These are phyloP conservation scores for Cytospora mali DNA, from an alignment of 2,329 filamentous ascomycete genomes.

Conservation along the genomic window DNA sequence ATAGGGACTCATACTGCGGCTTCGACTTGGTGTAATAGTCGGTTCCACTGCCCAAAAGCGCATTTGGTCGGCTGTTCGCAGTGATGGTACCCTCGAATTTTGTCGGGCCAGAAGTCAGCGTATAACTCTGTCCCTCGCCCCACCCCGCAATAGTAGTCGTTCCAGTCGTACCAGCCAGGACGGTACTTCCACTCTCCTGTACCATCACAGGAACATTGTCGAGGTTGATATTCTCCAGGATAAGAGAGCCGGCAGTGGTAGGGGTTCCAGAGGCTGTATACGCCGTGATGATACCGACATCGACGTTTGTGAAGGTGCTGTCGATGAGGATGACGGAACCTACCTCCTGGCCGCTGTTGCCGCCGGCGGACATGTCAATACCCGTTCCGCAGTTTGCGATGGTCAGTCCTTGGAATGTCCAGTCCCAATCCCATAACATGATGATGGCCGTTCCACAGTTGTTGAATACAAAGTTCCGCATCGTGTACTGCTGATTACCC, in stretches of 20 bases:
- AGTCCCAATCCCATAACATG: constrained; percentile 72
- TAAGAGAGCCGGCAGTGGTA: constrained; percentile 56
- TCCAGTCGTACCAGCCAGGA: constrained; percentile 59
- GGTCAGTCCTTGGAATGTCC: constrained; percentile 64
- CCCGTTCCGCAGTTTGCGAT: constrained; percentile 63
- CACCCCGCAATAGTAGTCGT: constrained; percentile 59
- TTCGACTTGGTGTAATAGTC: constrained; percentile 67
- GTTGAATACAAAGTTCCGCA: constrained; percentile 67
- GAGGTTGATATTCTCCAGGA: constrained; percentile 55
- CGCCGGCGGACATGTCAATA: constrained; percentile 60
- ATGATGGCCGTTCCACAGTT: constrained; percentile 44
- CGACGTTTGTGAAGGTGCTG: constrained; percentile 65
- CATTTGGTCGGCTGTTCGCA: constrained; percentile 50
- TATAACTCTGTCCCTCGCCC: constrained; percentile 70
- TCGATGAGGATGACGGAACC: constrained; percentile 74
- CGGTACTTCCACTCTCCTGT: constrained; percentile 40
- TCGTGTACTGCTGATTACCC: constrained; percentile 72
- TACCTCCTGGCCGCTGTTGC: constrained; percentile 55
- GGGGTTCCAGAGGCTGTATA: constrained; percentile 46
- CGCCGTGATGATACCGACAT: constrained; percentile 66
- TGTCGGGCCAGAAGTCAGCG: constrained; percentile 40
- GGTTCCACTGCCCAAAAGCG: constrained; percentile 51
- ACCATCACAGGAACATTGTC: constrained; percentile 45
- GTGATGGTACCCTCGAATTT: constrained; percentile 52
- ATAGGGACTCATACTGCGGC: constrained; percentile 67